A percentile compares a stretch with the other conserved stretches of the same genome.
phyloP scores from a whole-genome alignment of 768 basidiomycete genomes.

The Hericium coralloides region DNA sequence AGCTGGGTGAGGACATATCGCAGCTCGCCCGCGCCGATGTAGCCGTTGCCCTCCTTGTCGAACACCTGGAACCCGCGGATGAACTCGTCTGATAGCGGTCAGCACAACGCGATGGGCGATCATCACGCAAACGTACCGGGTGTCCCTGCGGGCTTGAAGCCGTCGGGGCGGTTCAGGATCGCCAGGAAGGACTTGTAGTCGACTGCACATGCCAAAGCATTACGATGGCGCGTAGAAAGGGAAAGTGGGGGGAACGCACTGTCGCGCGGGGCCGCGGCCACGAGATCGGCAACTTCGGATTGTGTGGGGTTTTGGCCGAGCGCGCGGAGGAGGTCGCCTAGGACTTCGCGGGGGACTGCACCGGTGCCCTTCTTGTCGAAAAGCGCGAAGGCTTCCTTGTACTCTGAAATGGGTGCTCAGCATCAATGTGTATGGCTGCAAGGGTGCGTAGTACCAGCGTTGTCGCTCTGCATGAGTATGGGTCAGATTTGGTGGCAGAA shows the following conservation, averaged over 20 bases:
- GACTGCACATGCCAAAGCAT: conserved; percentile 36
- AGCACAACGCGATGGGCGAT: neutral
- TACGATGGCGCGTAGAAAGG: neutral
- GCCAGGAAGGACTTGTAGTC: conserved; percentile 88
- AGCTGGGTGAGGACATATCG: conserved; percentile 80
- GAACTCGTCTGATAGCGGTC: conserved; percentile 71
- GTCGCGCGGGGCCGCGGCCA: conserved; percentile 62
- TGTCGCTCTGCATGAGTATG: conserved; percentile 33
- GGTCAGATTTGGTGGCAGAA: too few species aligned
- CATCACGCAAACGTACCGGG: conserved; percentile 50
- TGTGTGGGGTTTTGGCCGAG: conserved; percentile 99
- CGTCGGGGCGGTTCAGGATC: conserved; percentile 91
- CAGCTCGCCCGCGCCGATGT: conserved; percentile 86
- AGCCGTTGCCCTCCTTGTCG: conserved; percentile 91
- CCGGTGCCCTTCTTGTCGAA: conserved; percentile 97
- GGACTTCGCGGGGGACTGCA: conserved; percentile 74
- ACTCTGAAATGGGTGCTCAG: conserved; percentile 41
- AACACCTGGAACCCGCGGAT: conserved; percentile 99
- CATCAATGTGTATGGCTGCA: neutral
- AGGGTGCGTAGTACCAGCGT: conserved; percentile 32
- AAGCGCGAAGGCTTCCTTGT: conserved; percentile 95
- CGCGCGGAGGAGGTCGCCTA: conserved; percentile 90
- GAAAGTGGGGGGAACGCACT: conserved; percentile 35
- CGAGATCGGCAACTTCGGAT: conserved; percentile 86
- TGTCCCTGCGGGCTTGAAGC: conserved; percentile 95